Percentiles rank a stretch among this genome's conserved stretches.
Evolutionary conservation across 108 stramenopile genomes (phyloP).

Genomic region (Nannochloropsis oceanica): DNA sequence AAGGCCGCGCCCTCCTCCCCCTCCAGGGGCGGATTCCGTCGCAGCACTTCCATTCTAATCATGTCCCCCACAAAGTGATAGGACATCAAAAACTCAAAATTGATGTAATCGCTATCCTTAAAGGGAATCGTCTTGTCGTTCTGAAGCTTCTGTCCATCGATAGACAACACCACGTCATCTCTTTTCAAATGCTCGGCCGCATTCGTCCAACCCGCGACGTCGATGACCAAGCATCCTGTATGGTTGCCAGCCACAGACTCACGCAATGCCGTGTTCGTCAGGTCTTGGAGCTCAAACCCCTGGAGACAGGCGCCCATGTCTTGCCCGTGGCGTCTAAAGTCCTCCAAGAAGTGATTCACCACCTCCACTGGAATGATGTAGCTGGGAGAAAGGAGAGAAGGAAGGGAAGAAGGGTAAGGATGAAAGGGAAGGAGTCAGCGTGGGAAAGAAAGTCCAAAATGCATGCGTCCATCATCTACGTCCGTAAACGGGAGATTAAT

Average conservation of each 20-base stretch:
- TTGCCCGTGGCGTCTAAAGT: constrained; percentile 14
- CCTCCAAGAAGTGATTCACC: constrained; percentile 35
- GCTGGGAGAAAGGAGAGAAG: background rate
- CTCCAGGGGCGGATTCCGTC: background rate
- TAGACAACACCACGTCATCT: constrained; percentile 18
- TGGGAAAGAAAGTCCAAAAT: background rate
- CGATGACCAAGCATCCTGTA: constrained; percentile 9
- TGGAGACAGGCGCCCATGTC: constrained; percentile 18
- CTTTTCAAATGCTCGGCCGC: constrained; percentile 1
- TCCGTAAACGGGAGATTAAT: too few relatives aligned
- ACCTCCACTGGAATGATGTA: constrained; percentile 50
- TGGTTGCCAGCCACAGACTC: background rate
- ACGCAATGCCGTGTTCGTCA: constrained; percentile 18
- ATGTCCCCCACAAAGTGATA: constrained; percentile 24
- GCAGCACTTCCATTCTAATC: background rate
- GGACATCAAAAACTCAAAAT: constrained; percentile 5
- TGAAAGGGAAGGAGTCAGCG: background rate
- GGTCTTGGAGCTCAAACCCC: constrained; percentile 7
- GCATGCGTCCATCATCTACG: background rate
- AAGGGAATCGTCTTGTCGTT: constrained; percentile 31
- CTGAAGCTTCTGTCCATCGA: constrained; percentile 19
- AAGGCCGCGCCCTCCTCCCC: constrained; percentile 2
- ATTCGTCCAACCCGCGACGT: background rate
- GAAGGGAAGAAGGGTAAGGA: background rate
- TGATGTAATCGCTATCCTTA: constrained; percentile 18